Conservation (phyloP, 2,329 filamentous ascomycete species). For the Aspergillus ruber region DNA sequence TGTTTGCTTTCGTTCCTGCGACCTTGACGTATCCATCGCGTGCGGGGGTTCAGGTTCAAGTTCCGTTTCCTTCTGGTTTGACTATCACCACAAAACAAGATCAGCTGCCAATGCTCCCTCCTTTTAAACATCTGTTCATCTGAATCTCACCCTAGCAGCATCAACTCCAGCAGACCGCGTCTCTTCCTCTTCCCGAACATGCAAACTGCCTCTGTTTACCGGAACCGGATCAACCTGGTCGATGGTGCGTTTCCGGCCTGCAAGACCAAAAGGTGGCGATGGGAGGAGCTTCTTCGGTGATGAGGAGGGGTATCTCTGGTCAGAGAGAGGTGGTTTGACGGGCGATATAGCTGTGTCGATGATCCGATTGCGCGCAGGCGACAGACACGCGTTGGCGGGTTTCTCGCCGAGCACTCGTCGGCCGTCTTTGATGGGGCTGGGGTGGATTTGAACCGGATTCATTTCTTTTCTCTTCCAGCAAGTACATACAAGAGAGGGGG, state of each 20-base stretch:
- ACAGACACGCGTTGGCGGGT: constrained; percentile 35
- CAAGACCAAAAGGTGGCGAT: constrained; percentile 22
- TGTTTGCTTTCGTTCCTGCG: constrained; percentile 13
- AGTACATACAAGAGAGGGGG: neutral
- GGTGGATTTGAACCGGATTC: constrained; percentile 13
- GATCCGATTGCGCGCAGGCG: constrained; percentile 17
- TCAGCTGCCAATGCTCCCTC: constrained; percentile 5
- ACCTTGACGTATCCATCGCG: constrained; percentile 11
- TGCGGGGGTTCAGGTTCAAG: constrained; percentile 3
- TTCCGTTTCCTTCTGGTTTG: constrained; percentile 2
- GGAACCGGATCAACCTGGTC: constrained; percentile 30
- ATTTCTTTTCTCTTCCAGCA: neutral
- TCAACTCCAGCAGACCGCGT: constrained; percentile 8
- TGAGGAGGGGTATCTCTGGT: constrained; percentile 5
- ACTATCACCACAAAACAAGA: neutral
- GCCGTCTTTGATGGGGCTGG: constrained; percentile 31
- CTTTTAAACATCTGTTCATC: neutral
- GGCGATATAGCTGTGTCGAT: constrained; percentile 17
- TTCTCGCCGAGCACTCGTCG: constrained; percentile 38
- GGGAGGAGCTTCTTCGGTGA: constrained; percentile 26
- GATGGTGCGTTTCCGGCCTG: constrained; percentile 36
- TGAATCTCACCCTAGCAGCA: constrained; percentile 14
- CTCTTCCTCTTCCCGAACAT: constrained; percentile 4
- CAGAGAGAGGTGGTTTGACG: constrained; percentile 21
- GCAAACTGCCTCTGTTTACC: constrained; percentile 14